Conservation (phyloP, 2,329 filamentous ascomycete genomes). For the Fusarium temperatum region DNA sequence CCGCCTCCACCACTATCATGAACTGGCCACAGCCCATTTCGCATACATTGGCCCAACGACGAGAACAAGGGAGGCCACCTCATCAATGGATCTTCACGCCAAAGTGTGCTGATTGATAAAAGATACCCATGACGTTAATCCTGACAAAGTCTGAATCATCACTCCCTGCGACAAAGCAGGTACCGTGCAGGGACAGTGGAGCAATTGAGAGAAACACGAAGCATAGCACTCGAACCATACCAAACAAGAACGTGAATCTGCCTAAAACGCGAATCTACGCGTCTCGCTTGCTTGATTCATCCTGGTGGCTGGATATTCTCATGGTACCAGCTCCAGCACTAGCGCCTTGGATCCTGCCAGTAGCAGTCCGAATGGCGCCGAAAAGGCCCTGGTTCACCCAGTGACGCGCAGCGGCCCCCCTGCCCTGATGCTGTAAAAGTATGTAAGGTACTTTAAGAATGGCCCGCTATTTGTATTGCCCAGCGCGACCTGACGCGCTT, state of each 20-base stretch:
- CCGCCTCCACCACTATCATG: constrained; percentile 24
- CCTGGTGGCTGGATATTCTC: constrained; percentile 35
- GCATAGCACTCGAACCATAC: constrained; percentile 14
- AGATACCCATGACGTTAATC: constrained; percentile 29
- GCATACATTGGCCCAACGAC: constrained; percentile 36
- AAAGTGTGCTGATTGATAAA: constrained; percentile 48
- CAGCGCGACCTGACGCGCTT: constrained; percentile 47
- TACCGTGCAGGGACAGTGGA: constrained; percentile 15
- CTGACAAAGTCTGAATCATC: constrained; percentile 41
- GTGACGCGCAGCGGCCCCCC: constrained; percentile 35
- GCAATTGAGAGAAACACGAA: constrained; percentile 5
- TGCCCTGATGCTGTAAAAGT: constrained; percentile 3
- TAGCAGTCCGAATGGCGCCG: constrained; percentile 24
- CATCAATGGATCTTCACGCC: not conserved
- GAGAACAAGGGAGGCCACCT: constrained; percentile 18
- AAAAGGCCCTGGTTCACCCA: constrained; percentile 34
- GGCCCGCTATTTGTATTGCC: constrained; percentile 40
- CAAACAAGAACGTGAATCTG: constrained; percentile 31
- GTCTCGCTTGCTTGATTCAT: constrained; percentile 32
- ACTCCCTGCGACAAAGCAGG: constrained; percentile 24
- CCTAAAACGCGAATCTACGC: constrained; percentile 38
- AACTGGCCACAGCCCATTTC: constrained; percentile 22
- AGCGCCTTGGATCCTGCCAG: constrained; percentile 28
- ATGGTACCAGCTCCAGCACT: constrained; percentile 25
- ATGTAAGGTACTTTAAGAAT: constrained; percentile 30